phyloP scores from a whole-genome alignment of 352 stramenopile genomes.

The Pythium periplocum region DNA sequence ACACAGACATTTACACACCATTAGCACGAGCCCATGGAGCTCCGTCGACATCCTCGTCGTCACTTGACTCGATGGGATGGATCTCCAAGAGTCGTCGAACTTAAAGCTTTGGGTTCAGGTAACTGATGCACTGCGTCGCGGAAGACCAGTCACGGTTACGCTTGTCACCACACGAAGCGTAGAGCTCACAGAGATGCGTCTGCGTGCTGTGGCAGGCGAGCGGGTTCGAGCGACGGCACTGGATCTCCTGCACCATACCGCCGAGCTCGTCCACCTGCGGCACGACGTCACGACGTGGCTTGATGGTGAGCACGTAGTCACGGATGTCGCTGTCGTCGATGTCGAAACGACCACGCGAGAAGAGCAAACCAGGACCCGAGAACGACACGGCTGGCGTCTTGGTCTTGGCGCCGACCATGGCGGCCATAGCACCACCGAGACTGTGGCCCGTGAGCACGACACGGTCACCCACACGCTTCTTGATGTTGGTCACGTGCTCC shows the following conservation, averaged over 20 bases:
- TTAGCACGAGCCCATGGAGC: too few relatives aligned
- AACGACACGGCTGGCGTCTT: constrained; percentile 79
- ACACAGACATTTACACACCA: too few relatives aligned
- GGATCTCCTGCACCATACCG: constrained; percentile 86
- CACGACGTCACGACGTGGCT: constrained; percentile 72
- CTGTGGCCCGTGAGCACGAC: constrained; percentile 82
- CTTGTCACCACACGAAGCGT: constrained; percentile 73
- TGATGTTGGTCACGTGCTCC: constrained; percentile 48
- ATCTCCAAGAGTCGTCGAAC: too few relatives aligned
- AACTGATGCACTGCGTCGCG: constrained; percentile 61
- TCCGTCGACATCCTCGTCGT: too few relatives aligned
- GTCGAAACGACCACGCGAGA: constrained; percentile 72
- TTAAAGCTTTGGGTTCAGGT: constrained; percentile 29
- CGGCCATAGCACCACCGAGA: constrained; percentile 79
- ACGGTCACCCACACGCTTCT: constrained; percentile 60
- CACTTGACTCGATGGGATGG: too few relatives aligned
- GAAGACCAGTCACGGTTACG: constrained; percentile 76
- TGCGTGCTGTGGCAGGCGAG: constrained; percentile 80
- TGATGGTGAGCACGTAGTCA: constrained; percentile 85
- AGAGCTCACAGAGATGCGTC: constrained; percentile 83
- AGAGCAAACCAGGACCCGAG: constrained; percentile 73
- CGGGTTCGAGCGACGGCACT: constrained; percentile 71
- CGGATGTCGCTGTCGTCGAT: constrained; percentile 65
- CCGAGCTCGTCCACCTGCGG: constrained; percentile 75
- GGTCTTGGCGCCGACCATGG: constrained; percentile 80